Conservation (phyloP, 2,329 filamentous ascomycete genomes). For the Aspergillus eucalypticola region DNA sequence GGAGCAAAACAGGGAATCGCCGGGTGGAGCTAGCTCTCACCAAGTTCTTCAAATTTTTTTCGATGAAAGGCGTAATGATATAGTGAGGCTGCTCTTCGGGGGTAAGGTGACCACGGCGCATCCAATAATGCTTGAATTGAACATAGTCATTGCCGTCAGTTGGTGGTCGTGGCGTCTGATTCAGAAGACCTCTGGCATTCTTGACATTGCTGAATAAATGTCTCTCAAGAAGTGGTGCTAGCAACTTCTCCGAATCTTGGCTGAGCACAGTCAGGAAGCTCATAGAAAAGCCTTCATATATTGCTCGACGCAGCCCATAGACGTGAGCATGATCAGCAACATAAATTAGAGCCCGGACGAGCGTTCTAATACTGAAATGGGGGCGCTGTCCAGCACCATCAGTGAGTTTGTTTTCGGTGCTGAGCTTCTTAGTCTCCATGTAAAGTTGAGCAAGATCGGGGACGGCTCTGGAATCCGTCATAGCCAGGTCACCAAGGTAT, state of each 20-base stretch:
- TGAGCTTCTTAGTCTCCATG: conserved; percentile 78
- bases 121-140: conserved; percentile 86
- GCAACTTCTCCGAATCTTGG: conserved; percentile 73
- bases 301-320: conserved; percentile 79
- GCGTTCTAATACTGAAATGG: conserved; percentile 92
- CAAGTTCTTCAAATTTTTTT: conserved; percentile 90
- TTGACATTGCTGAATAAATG: conserved; percentile 72
- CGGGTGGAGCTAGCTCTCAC: conserved; percentile 90
- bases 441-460: conserved; percentile 85
- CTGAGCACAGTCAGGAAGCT: conserved; percentile 90
- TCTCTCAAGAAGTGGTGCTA: conserved; percentile 77
- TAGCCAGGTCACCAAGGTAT: conserved; percentile 73
- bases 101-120: conserved; percentile 70
- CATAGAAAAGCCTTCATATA: conserved; percentile 98
- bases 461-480: conserved; percentile 70
- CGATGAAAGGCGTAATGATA: conserved; percentile 93
- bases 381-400: conserved; percentile 95
- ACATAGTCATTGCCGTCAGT: conserved; percentile 76
- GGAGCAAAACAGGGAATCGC: conserved; percentile 89
- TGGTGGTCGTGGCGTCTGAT: conserved; percentile 75
- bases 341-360: conserved; percentile 87
- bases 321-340: conserved; percentile 79
- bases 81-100: conserved; percentile 80
- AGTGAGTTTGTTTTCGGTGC: conserved; percentile 79
- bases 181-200: conserved; percentile 71